Conservation (phyloP, 2,329 filamentous ascomycete genomes). For the Neonectria sp. region DNA sequence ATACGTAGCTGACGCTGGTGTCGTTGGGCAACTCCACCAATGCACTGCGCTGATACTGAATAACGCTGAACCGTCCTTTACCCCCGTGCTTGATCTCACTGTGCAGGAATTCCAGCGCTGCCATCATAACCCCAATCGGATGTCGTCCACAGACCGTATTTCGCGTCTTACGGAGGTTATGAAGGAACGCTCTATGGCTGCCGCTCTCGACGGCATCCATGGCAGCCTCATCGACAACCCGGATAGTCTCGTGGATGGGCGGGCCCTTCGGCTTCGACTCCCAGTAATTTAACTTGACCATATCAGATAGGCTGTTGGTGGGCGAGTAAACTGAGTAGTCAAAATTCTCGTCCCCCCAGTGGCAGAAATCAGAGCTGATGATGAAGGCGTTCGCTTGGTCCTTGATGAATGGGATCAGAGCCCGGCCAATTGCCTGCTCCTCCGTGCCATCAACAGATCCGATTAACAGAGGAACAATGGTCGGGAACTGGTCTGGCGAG, state of each 20-base stretch:
- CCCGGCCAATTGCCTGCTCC: too few relatives aligned
- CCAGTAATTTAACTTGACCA: too few relatives aligned
- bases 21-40: constrained; percentile 77
- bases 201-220: constrained; percentile 90
- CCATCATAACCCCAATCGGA: constrained; percentile 94
- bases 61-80: constrained; percentile 78
- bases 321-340: constrained; percentile 81
- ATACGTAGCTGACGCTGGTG: constrained; percentile 95
- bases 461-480: constrained; percentile 87
- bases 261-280: constrained; percentile 55
- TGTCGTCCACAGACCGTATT: constrained; percentile 97
- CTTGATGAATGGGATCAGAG: constrained; percentile 84
- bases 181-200: too few relatives aligned
- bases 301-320: constrained; percentile 56
- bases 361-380: constrained; percentile 95
- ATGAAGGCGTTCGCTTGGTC: constrained; percentile 87
- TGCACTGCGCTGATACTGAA: constrained; percentile 90
- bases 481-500: constrained; percentile 72
- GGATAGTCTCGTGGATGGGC: constrained; percentile 88
- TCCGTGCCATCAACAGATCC: too few relatives aligned
- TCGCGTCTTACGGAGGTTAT: too few relatives aligned
- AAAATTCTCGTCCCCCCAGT: constrained; percentile 88
- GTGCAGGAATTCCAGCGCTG: constrained; percentile 79
- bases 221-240: constrained; percentile 81
- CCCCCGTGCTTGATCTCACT: constrained; percentile 53